A percentile compares a stretch with the other conserved stretches of the same genome.
phyloP scores from a whole-genome alignment of 805 yeast genomes.

The Candida nonsorbophila region DNA sequence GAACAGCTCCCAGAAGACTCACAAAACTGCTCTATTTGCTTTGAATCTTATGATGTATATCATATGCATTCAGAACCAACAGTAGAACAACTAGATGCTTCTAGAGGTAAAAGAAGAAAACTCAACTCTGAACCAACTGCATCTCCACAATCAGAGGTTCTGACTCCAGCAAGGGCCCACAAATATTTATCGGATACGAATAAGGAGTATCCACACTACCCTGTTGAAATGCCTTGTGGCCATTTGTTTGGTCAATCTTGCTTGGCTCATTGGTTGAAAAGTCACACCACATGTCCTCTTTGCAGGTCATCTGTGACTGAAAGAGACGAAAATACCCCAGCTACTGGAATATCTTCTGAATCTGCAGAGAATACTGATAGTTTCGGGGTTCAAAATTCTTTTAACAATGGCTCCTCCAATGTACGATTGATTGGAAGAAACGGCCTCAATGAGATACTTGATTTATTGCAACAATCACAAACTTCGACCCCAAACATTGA shows the following conservation, averaged over 20 bases:
- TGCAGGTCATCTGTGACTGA: slow-evolving; percentile 56
- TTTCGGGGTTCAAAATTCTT: slow-evolving; percentile 5
- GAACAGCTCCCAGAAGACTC: slow-evolving; percentile 11
- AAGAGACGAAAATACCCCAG: neutral
- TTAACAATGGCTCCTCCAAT: slow-evolving; percentile 3
- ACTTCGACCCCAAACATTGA: neutral
- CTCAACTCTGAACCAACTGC: slow-evolving; percentile 9
- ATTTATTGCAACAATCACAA: slow-evolving; percentile 2
- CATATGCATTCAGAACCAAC: slow-evolving; percentile 5
- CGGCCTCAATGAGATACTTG: slow-evolving; percentile 5
- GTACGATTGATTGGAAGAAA: slow-evolving; percentile 6
- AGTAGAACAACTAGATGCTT: slow-evolving; percentile 8
- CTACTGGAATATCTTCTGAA: neutral
- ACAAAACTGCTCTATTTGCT: slow-evolving; percentile 58
- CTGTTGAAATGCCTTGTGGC: slow-evolving; percentile 76
- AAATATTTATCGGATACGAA: slow-evolving; percentile 13
- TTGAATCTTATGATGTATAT: slow-evolving; percentile 42
- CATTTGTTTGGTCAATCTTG: slow-evolving; percentile 88
- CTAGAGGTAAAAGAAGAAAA: slow-evolving; percentile 17
- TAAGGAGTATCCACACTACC: slow-evolving; percentile 43
- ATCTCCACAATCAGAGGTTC: neutral
- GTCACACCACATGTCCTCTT: slow-evolving; percentile 76
- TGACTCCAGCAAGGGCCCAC: neutral
- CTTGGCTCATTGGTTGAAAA: slow-evolving; percentile 74
- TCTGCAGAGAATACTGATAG: neutral